Base-by-base conservation (phyloP, 1,139 yeast genomes). In the Taphrina betulina region DNA sequence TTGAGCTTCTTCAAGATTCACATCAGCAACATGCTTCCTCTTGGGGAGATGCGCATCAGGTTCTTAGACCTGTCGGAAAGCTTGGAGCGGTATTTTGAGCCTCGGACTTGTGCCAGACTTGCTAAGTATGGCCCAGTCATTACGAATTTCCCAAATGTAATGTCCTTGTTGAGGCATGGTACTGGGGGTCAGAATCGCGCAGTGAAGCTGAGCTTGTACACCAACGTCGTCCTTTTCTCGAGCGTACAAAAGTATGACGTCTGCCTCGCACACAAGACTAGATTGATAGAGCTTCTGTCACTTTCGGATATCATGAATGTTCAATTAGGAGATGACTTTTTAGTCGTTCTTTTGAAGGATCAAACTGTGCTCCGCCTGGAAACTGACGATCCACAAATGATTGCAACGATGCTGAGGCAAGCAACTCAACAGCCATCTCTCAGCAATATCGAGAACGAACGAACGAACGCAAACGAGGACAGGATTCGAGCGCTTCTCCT, bases 61-160 rank as follows among this genome's bases (percentile, higher is more conserved):
- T 41, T 41, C 34, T 14, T 24, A 14, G 48, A 43, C 20, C 48
- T 31, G 7, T 23, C 48, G 17, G 48, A 43, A 12, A 19, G 34
- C 16, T n/a, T 43, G 3, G 48, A 43, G 17, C 19, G 7, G 17
- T 12, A 19, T 31, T 43, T 43, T 19, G 48, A 43, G n/a, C n/a
- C n/a, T n/a, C n/a, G n/a, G n/a, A n/a, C n/a, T n/a, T n/a, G n/a
- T n/a, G n/a, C n/a, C n/a, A n/a, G n/a, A n/a, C n/a, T n/a, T n/a
- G n/a, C n/a, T n/a, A n/a, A 14, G 12, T 33, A 43, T 20, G 48
- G 48, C 5, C 38, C 31, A 8, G 10, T 31, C 17, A 31, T 31
- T 5, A 29, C 28, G 22, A 43, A 36, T 20, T 43, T 19, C 31
- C 48, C 48, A 17, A 12, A 7, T 26, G 31, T 26, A 12, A 7